Evolutionary conservation across 2,329 filamentous ascomycete genomes (phyloP).

Genomic region (Colletotrichum trifolii): DNA sequence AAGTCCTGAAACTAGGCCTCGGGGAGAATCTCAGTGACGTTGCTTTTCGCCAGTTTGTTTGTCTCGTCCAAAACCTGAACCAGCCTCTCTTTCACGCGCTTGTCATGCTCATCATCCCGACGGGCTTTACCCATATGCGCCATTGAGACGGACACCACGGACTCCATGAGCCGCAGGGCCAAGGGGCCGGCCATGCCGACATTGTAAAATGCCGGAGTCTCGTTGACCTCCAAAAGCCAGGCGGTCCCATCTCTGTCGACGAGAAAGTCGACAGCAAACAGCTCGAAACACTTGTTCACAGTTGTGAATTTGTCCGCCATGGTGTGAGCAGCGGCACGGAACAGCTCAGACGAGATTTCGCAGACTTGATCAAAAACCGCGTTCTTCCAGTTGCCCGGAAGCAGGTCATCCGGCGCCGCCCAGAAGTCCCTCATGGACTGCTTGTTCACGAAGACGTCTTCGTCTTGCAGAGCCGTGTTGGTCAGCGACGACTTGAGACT

Average conservation of each 20-base stretch:
- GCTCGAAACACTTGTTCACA: constrained; percentile 50
- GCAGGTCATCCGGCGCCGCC: constrained; percentile 42
- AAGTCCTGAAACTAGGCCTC: constrained; percentile 27
- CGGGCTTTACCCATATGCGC: constrained; percentile 46
- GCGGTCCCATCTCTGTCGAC: constrained; percentile 45
- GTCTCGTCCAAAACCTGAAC: constrained; percentile 44
- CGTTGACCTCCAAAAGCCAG: constrained; percentile 52
- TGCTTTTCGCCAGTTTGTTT: constrained; percentile 42
- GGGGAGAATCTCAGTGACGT: constrained; percentile 42
- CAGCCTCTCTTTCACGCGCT: constrained; percentile 37
- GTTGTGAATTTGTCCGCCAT: constrained; percentile 53
- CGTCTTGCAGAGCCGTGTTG: constrained; percentile 51
- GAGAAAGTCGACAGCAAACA: constrained; percentile 51
- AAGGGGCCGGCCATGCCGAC: constrained; percentile 47
- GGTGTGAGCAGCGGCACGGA: constrained; percentile 48
- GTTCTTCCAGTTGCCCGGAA: constrained; percentile 47
- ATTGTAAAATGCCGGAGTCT: constrained; percentile 52
- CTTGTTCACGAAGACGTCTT: constrained; percentile 45
- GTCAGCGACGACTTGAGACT: constrained; percentile 48
- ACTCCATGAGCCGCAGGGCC: constrained; percentile 49
- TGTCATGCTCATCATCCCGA: constrained; percentile 31
- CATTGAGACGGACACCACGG: constrained; percentile 46
- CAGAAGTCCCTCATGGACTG: constrained; percentile 51
- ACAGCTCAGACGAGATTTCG: constrained; percentile 46
- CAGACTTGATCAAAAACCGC: constrained; percentile 49